Conservation (phyloP, 1,284 basidiomycete genomes). For the Schizopora paradoxa region DNA sequence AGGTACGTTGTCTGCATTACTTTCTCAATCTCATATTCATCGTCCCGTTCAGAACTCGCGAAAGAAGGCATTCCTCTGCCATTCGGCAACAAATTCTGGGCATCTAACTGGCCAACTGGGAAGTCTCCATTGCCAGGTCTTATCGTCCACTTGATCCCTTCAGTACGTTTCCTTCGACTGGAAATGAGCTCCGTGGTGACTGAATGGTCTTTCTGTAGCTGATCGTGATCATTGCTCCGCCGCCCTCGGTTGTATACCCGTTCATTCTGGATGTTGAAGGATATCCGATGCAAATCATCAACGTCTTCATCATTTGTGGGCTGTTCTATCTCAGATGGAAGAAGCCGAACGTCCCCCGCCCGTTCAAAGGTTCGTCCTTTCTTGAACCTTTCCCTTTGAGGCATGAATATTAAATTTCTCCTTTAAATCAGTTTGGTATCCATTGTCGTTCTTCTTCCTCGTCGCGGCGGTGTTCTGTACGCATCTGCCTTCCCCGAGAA, state of each 20-base stretch:
- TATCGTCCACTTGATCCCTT: slow-evolving; percentile 36
- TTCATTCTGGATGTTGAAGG: slow-evolving; percentile 55
- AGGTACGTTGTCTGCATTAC: slow-evolving; percentile 23
- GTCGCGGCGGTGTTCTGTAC: slow-evolving; percentile 46
- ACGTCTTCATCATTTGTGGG: slow-evolving; percentile 52
- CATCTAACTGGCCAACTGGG: slow-evolving; percentile 41
- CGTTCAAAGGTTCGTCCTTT: slow-evolving; percentile 45
- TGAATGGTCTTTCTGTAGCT: slow-evolving; percentile 28
- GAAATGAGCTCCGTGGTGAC: background rate
- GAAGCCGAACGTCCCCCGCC: slow-evolving; percentile 40
- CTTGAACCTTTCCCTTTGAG: background rate
- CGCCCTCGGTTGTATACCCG: slow-evolving; percentile 40
- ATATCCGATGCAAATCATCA: slow-evolving; percentile 53
- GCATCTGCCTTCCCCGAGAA: slow-evolving; percentile 19
- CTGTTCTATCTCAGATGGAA: slow-evolving; percentile 53
- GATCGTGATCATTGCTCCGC: slow-evolving; percentile 45
- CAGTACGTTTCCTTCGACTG: slow-evolving; percentile 20
- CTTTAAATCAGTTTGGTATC: slow-evolving; percentile 44
- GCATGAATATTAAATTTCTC: slow-evolving; percentile 2
- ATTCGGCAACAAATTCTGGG: slow-evolving; percentile 39
- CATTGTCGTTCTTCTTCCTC: slow-evolving; percentile 51
- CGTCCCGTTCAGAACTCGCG: slow-evolving; percentile 35
- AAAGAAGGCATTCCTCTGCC: slow-evolving; percentile 48
- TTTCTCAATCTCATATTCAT: background rate
- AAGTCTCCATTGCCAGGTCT: slow-evolving; percentile 42